These are phyloP conservation scores for Rubia yunnanensis DNA, from an alignment of 257 asterid genomes.

Conservation along the genomic window DNA sequence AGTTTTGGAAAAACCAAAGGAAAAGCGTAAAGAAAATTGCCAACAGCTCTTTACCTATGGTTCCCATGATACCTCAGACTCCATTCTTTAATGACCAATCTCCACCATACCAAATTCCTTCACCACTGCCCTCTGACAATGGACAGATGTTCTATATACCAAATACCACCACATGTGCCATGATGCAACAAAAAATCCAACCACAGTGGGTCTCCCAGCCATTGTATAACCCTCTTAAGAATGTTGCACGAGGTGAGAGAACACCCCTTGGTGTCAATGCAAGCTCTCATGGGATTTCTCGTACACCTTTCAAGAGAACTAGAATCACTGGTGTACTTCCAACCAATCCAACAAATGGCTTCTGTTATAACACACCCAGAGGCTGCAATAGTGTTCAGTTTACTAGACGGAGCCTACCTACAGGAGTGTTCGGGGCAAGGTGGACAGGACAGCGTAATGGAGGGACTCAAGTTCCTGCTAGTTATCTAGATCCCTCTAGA, in stretches of 20 bases:
- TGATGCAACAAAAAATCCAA: constrained; percentile 22
- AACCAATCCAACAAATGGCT: constrained; percentile 11
- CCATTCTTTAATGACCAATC: constrained; percentile 9
- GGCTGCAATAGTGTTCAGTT: constrained; percentile 13
- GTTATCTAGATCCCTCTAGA: constrained; percentile 7
- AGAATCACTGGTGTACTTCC: constrained; percentile 16
- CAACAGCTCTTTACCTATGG: constrained; percentile 15
- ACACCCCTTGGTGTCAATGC: constrained; percentile 20
- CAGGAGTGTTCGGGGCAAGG: constrained; percentile 10
- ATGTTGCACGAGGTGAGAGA: constrained; percentile 17
- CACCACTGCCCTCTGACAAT: constrained; percentile 14
- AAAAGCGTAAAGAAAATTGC: constrained; percentile 29
- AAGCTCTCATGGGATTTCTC: constrained; percentile 21
- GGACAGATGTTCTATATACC: constrained; percentile 8
- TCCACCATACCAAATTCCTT: constrained; percentile 16
- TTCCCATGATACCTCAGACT: constrained; percentile 13
- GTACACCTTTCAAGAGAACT: constrained; percentile 26
- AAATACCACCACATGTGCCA: constrained; percentile 15
- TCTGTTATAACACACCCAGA: constrained; percentile 8
- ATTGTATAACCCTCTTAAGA: constrained; percentile 15
- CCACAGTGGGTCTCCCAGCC: constrained; percentile 19
- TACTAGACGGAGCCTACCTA: constrained; percentile 15
- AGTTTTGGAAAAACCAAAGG: constrained; percentile 59
- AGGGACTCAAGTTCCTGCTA: constrained; percentile 15
- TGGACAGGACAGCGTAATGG: constrained; percentile 14